A percentile compares a stretch with the other conserved stretches of the same genome.
These are phyloP conservation scores for Micractinium conductrix DNA, from an alignment of 139 green algal genomes.

Conservation along the genomic window DNA sequence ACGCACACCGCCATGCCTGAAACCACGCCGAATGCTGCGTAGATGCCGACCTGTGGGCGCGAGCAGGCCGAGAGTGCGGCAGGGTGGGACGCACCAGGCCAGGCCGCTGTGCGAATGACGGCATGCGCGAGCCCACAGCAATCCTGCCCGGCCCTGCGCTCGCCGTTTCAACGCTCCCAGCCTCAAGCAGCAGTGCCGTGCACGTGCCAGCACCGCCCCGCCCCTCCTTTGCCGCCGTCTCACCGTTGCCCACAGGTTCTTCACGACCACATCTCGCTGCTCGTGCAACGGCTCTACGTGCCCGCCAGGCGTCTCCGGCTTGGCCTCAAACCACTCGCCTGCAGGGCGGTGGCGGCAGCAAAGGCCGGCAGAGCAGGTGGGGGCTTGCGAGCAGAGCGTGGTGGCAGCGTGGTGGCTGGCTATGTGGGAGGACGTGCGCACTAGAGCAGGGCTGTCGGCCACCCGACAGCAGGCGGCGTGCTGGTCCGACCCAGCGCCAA, in stretches of 20 bases:
- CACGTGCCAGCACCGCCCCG: neutral
- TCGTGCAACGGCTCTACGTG: slow-evolving; percentile 29
- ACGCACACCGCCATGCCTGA: slow-evolving; percentile 28
- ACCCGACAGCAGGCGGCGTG: neutral
- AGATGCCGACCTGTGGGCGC: slow-evolving; percentile 24
- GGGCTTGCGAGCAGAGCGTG: too few relatives aligned
- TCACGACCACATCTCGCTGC: slow-evolving; percentile 32
- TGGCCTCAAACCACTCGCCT: slow-evolving; percentile 54
- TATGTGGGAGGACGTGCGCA: neutral
- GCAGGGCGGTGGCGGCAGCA: neutral
- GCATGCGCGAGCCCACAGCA: too few relatives aligned
- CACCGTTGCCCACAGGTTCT: slow-evolving; percentile 30
- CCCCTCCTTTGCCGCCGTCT: neutral
- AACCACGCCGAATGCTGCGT: slow-evolving; percentile 11
- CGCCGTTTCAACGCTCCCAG: too few relatives aligned
- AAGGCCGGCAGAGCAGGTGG: too few relatives aligned
- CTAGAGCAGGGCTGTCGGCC: neutral
- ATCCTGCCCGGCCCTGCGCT: too few relatives aligned
- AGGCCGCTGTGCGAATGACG: neutral
- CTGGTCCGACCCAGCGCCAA: too few relatives aligned
- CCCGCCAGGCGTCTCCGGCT: slow-evolving; percentile 23
- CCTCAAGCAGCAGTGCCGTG: neutral
- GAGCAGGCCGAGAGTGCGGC: too few relatives aligned
- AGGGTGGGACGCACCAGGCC: too few relatives aligned
- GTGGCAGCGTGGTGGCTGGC: neutral